A percentile compares a stretch with the other conserved stretches of the same genome.
Evolutionary conservation across 768 basidiomycete genomes (phyloP).

Genomic region (Nevesoporus exiguus): DNA sequence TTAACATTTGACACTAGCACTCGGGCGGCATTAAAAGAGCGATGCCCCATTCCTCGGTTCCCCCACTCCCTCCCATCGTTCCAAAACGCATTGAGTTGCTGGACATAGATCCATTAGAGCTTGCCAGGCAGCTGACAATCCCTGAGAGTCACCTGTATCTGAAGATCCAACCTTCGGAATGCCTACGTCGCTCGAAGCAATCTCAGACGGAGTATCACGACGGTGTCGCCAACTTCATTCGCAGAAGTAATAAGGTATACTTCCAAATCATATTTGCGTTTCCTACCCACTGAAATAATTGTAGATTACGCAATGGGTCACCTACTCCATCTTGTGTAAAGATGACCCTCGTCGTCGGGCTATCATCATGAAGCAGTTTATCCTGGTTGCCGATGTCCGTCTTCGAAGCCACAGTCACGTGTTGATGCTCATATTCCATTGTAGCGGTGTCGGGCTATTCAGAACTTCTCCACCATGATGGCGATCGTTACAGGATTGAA

Average conservation of each 20-base stretch:
- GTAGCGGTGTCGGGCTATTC: conserved; percentile 57
- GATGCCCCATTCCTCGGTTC: conserved; percentile 33
- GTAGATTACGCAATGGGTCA: conserved; percentile 60
- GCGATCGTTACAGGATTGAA: conserved; percentile 67
- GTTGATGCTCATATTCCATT: conserved; percentile 2
- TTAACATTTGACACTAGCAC: conserved; percentile 15
- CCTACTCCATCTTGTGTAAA: conserved; percentile 50
- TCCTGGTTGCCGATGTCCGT: conserved; percentile 60
- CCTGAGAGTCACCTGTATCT: conserved; percentile 58
- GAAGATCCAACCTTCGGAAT: conserved; percentile 59
- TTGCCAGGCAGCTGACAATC: conserved; percentile 67
- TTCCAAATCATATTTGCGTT: not conserved
- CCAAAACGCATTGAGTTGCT: conserved; percentile 48
- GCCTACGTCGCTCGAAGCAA: conserved; percentile 53
- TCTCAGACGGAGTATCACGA: conserved; percentile 41
- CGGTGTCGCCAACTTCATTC: conserved; percentile 56
- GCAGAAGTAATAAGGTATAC: conserved; percentile 50
- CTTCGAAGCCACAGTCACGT: not conserved
- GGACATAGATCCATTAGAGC: conserved; percentile 61
- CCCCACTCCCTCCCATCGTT: conserved; percentile 50
- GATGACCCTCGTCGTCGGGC: conserved; percentile 61
- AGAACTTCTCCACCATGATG: conserved; percentile 68
- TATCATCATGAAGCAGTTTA: conserved; percentile 61
- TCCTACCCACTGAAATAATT: not conserved
- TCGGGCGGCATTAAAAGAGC: conserved; percentile 35